Base-by-base conservation (phyloP, 257 asterid genomes). In the Plectranthus barbatus region DNA sequence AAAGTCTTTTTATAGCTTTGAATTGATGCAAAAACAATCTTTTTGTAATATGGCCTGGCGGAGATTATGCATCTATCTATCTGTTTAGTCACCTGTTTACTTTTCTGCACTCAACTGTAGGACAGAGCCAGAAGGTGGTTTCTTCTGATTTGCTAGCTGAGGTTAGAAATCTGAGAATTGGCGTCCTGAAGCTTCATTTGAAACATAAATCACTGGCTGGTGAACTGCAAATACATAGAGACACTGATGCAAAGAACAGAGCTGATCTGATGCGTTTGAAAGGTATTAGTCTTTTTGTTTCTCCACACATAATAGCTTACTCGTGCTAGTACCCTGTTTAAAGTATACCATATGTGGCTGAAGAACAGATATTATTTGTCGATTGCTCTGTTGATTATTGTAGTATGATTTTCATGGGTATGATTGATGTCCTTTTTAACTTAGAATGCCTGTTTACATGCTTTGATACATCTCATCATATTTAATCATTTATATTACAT, bases 171-270 rank as follows among this genome's bases (percentile, higher is more conserved):
- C 72, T 87, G 65, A 87, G 95, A 66, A 68, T 64, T 56, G 74
- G 62, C 44, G 70, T 82, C 41, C 68, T 82, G 57, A 72, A 83
- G 79, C 94, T 90, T 74, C 94, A 82, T 69, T 61, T 78, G 74
- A 86, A 85, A 81, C 99, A 93, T 80, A 81, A 69, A 74, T 70
- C 90, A 49, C 66, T 93, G 70, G 79, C 94, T 60, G 81, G 81
- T 76, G 94, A 86, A 77, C 75, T 90, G 59, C 99, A 82, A 72
- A 78, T 55, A 61, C 90, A 70, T 52, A 77, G 83, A 74, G 99
- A 93, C 68, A 46, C 79, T 17, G 90, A 84, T 66, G 96, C 95
- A 21, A 87, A 79, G 75, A 84, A 87, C 77, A 87, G 85, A 77
- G 90, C 91, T 39, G 82, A 75, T 66, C 73, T 87, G 57, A 84